Conservation (phyloP, 306 rosid species). For the Prunus kanzakura region DNA sequence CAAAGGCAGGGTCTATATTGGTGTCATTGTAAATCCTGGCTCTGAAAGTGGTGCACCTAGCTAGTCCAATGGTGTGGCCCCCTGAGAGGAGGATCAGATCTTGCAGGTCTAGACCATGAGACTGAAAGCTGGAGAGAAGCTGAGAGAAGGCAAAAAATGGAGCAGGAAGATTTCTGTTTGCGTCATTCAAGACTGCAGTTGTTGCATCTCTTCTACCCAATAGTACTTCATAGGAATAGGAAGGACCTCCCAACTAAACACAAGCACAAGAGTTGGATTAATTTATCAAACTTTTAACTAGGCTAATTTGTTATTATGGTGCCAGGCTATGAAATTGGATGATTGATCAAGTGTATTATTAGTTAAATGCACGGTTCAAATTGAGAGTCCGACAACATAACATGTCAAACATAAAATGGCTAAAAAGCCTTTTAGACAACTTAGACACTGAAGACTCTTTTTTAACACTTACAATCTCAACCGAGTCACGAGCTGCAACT, state of each 20-base stretch:
- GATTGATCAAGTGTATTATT: neutral
- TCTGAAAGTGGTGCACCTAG: constrained; percentile 25
- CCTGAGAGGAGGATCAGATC: constrained; percentile 35
- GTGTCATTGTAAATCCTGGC: constrained; percentile 32
- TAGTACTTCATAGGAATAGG: constrained; percentile 18
- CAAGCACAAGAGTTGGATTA: neutral
- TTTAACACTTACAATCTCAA: constrained; percentile 20
- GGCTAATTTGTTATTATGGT: neutral
- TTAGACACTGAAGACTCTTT: neutral
- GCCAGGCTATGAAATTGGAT: neutral
- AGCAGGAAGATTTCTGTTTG: constrained; percentile 28
- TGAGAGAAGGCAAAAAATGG: constrained; percentile 29
- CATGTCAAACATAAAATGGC: neutral
- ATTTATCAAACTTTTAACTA: neutral
- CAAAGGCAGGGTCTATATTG: constrained; percentile 23
- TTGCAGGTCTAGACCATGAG: constrained; percentile 31
- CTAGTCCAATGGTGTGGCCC: constrained; percentile 32
- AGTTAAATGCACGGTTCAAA: too few species aligned
- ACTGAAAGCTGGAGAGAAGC: constrained; percentile 34
- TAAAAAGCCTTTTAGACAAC: neutral
- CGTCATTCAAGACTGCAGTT: constrained; percentile 21
- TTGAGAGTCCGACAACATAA: neutral
- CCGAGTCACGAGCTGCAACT: constrained; percentile 42
- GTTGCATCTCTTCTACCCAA: constrained; percentile 41
- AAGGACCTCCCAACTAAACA: constrained; percentile 26